Evolutionary conservation across 352 stramenopile genomes (phyloP), one percentile per base, ranked within the genome.

Genomic region (Globisporangium nagaii): DNA sequence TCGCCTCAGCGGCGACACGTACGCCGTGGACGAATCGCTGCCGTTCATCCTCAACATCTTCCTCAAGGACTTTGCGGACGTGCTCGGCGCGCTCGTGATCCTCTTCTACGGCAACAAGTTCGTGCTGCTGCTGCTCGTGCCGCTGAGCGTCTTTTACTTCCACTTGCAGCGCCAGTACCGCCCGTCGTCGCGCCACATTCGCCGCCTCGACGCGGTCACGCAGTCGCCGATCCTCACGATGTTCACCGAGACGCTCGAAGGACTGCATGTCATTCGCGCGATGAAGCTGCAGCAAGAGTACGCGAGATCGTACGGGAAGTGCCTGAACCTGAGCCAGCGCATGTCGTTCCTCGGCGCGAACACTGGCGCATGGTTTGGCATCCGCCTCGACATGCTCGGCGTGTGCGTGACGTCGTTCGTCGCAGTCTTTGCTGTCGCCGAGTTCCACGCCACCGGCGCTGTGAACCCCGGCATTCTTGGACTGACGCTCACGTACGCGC

Each of bases 11-110:
- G 76, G 80, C 8, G 82, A 95, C 45, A 90, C 81, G 9, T 96
- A 93, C 49, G 65, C 74, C 3, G 71, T 96, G 8, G 87, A 96
- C 62, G 84, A 95, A 56, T 89, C 80, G 15, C 62, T 96, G 13
- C 88, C 89, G 7, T 96, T 97, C 46, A 84, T 86, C 40, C 68
- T 96, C 46, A 96, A 96, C 54, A 81, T 95, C 34, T 92, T 93
- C 44, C 59, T 96, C 12, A 90, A 87, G 34, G 84, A 96, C 59
- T 58, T 78, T 12, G 73, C 81, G 1, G 82, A 89, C 11, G 68
- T 96, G 6, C 22, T 77, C 4, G 87, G 84, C 0, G 73, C 84
- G 2, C 73, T 94, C 27, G 71, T 66, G 0, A 87, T 96, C 37
- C 71, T 96, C 10, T 83, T 88, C 17, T 90, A 88, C 41, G 78